Percentiles rank a stretch among this genome's conserved stretches.
These are phyloP conservation scores for Nannochloropsis gaditana DNA, from an alignment of 108 stramenopile species.

Conservation along the genomic window DNA sequence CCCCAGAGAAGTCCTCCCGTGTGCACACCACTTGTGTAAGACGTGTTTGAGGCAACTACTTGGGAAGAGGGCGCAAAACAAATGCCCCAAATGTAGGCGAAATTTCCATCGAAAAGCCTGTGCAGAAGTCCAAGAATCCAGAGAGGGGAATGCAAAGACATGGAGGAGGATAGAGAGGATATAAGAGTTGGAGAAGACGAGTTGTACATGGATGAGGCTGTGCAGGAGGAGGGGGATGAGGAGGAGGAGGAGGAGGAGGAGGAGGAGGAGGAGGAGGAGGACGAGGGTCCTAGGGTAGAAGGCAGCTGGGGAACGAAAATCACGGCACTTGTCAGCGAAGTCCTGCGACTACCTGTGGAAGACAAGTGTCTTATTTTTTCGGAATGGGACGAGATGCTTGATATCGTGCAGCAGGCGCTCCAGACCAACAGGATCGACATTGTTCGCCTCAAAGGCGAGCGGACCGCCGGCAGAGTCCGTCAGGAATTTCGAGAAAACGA, in stretches of 20 bases:
- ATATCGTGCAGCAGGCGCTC: constrained; percentile 63
- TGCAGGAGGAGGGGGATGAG: background rate
- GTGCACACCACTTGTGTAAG: background rate
- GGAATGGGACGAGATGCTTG: constrained; percentile 79
- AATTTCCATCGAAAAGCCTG: constrained; percentile 25
- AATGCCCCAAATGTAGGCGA: constrained; percentile 59
- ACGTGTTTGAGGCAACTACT: background rate
- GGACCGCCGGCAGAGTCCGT: constrained; percentile 18
- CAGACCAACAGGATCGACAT: constrained; percentile 52
- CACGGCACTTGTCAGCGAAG: constrained; percentile 35
- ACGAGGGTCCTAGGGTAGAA: constrained; percentile 38
- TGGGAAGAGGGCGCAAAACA: constrained; percentile 18
- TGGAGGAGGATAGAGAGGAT: background rate
- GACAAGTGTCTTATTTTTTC: constrained; percentile 69
- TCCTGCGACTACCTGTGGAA: constrained; percentile 51
- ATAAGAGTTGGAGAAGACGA: background rate
- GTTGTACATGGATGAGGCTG: no score
- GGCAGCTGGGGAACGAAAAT: constrained; percentile 73
- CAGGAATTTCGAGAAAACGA: constrained; percentile 10
- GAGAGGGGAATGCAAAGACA: constrained; percentile 21
- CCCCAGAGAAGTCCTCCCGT: background rate
- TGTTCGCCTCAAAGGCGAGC: constrained; percentile 50
- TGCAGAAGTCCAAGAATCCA: constrained; percentile 56
- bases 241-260: background rate
- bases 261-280: background rate